Base-by-base conservation (phyloP, 129 eudicot species). In the Flaveria brownii region DNA sequence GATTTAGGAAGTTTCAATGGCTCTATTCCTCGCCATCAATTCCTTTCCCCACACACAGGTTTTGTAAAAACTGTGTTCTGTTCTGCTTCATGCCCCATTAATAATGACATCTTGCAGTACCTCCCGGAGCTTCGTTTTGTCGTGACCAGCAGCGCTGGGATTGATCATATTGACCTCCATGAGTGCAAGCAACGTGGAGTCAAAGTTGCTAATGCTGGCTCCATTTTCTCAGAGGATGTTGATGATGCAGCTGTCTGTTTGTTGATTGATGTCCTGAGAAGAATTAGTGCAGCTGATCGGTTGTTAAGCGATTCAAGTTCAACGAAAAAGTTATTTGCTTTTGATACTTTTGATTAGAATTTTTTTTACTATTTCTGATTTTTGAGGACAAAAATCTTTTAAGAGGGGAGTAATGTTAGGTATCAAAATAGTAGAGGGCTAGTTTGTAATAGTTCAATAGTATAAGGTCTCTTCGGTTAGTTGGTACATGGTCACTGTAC, bases 231-330 rank as follows among this genome's bases (percentile, higher is more conserved):
- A 1, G 87, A 83, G 8, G 93, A 89, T 76, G 96, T 87, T 46
- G 96, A 96, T 42, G 97, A 89, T 33, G 14, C 51, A 6, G 97
- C 96, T 9, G 88, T 89, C 49, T 93, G 88, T 60, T 73, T 92
- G 72, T 57, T 89, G 65, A 68, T 92, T 70, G 96, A 92, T 54
- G 93, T 87, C 9, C 1, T 89, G 62, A 82, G 91, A 81, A 87
- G 49, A 72, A 61, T 92, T n/a, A 80, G 80, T 66, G 85, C 87
- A 20, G 93, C 84, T 15, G 74, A 87, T 84, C 84, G 83, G 65
- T 82, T 20, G 85, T 89, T 51, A 84, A 77, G 16, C n/a, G n/a
- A n/a, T n/a, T n/a, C n/a, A n/a, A n/a, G n/a, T n/a, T n/a, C n/a
- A n/a, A n/a, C n/a, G n/a, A n/a, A n/a, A n/a, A n/a, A n/a, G n/a